Base-by-base conservation (phyloP, 306 rosid species). In the Malus fusca region DNA sequence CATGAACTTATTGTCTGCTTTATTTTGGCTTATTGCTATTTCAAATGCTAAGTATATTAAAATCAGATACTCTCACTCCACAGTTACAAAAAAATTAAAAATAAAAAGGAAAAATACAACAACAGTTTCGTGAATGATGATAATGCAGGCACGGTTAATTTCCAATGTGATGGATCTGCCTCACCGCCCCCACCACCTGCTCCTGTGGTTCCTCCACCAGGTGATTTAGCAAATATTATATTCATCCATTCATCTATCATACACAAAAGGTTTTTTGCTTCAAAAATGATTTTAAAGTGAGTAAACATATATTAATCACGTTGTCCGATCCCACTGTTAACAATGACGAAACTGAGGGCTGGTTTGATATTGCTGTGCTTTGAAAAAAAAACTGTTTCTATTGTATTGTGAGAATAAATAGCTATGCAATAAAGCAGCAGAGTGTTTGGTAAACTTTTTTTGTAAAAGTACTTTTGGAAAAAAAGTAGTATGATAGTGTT, bases 101-200 rank as follows among this genome's bases (percentile, higher is more conserved):
- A 31, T 43, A 44, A 4, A 6, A 59, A n/a, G 14, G 8, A 23
- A 26, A 15, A 46, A 26, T 14, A 13, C 31, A 31, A 1, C 22
- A 19, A 48, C 4, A 58, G 59, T 33, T 15, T 69, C 14, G 22
- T 40, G 6, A 7, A 1, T 19, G 26, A 30, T 28, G 44, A 9
- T 28, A 42, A 51, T 72, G 66, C 82, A 85, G 88, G 88, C 74
- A 75, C 84, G 6, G 12, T 73, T 6, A 31, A 75, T 72, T 79
- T 82, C 15, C 66, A 46, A 31, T 79, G 88, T 63, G 65, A 37
- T 11, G 61, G 14, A 23, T 61, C 79, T 40, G 60, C 68, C 66
- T 56, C 69, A 17, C 76, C 15, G 5, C 68, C 76, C 4, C 78
- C 81, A 0, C 81, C 61, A 14, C 75, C 72, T 3, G 21, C 62